phyloP scores from a whole-genome alignment of 1,139 yeast genomes.

The Saccharomyces hybrid region DNA sequence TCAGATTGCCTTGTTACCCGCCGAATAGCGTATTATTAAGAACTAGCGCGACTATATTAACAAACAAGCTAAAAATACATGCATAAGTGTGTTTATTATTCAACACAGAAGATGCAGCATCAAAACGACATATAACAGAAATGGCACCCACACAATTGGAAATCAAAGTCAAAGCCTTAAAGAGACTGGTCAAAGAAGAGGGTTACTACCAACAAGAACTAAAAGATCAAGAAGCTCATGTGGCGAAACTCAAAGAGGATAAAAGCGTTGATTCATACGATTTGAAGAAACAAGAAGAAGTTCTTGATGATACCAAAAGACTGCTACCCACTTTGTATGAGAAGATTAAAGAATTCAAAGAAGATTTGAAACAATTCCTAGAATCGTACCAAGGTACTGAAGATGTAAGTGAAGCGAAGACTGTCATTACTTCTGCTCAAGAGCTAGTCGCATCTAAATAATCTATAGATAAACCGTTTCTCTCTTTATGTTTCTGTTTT shows the following conservation, averaged over 20 bases:
- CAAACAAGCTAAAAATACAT: not conserved
- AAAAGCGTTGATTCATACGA: constrained; percentile 58
- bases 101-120: too few species aligned
- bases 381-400: constrained; percentile 38
- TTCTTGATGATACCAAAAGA: constrained; percentile 59
- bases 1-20: too few species aligned
- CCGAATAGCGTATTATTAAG: too few species aligned
- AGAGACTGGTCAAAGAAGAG: constrained; percentile 68
- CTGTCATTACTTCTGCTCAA: constrained; percentile 23
- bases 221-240: constrained; percentile 48
- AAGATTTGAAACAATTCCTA: constrained; percentile 39
- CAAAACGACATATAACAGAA: too few species aligned
- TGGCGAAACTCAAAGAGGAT: constrained; percentile 36
- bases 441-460: constrained; percentile 13
- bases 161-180: constrained; percentile 68
- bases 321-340: constrained; percentile 56
- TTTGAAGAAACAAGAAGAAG: constrained; percentile 57
- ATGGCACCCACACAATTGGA: constrained; percentile 77
- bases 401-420: constrained; percentile 24
- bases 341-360: constrained; percentile 45
- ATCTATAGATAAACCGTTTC: not conserved
- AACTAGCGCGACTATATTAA: too few species aligned
- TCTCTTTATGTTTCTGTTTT: not conserved
- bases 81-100: too few species aligned
- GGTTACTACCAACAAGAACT: constrained; percentile 56